phyloP scores from a whole-genome alignment of 2,329 filamentous ascomycete genomes.

The Fusarium circinatum region DNA sequence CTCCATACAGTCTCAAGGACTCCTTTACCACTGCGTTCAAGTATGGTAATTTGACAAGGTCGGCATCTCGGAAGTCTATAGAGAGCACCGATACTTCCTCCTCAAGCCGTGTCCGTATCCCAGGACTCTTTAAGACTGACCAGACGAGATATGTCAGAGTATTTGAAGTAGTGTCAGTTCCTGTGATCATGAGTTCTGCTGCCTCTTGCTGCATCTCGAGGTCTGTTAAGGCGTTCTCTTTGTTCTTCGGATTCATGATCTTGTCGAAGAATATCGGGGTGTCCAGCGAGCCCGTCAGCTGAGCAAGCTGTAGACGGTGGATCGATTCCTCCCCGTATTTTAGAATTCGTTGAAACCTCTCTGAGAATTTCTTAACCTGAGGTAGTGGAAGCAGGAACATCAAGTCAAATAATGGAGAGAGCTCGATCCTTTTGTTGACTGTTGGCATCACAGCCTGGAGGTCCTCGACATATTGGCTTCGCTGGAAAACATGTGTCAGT shows the following conservation, averaged over 20 bases:
- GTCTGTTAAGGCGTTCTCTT: not conserved
- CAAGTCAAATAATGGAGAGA: not conserved
- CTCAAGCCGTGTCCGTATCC: not conserved
- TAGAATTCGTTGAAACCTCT: not conserved
- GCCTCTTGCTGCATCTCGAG: not conserved
- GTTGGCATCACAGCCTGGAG: not conserved
- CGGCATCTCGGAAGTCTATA: not conserved
- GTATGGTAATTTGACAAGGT: not conserved
- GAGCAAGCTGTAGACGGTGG: not conserved
- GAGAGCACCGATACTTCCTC: not conserved
- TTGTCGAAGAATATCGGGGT: not conserved
- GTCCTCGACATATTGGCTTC: not conserved
- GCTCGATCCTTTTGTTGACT: not conserved
- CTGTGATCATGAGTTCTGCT: not conserved
- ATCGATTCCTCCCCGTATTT: not conserved
- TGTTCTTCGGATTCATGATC: not conserved
- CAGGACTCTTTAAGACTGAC: not conserved
- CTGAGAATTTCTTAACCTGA: not conserved
- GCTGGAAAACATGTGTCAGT: not conserved
- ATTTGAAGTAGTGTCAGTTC: not conserved
- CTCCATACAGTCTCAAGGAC: slow-evolving; percentile 9
- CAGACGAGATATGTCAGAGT: slow-evolving; percentile 3
- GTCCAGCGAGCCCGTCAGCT: not conserved
- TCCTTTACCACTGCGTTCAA: not conserved
- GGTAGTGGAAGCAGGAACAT: not conserved